Base-by-base conservation (phyloP, 805 yeast genomes). In the Teunomyces cretensis region DNA sequence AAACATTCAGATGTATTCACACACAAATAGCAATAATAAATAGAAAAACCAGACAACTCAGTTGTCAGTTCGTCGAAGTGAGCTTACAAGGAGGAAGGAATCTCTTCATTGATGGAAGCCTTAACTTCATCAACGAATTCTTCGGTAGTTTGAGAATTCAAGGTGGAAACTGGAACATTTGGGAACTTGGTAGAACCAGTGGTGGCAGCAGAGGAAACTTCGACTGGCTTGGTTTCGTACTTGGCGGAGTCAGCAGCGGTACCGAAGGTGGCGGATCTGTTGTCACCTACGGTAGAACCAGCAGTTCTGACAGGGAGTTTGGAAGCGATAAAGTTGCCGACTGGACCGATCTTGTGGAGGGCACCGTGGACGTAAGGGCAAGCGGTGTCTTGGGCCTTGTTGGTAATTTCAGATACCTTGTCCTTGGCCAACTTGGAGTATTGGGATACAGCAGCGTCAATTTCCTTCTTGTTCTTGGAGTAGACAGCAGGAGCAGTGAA, bases 401-500 rank as follows among this genome's bases (percentile, higher is more conserved):
- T 58, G 46, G 68, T 54, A 53, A 54, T 56, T 59, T 78, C 79
- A 28, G 70, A 57, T 26, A 80, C 57, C 65, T 83, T 81, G 36
- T 70, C 76, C 56, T 74, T 76, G 39, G 81, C 81, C 30, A 76
- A 36, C 53, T 61, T 60, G 49, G 75, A 51, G 58, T 58, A 61
- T 49, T 71, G 64, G 42, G 74, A 75, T 35, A 82, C 76, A 36
- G 80, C 76, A 39, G 78, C 79, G 68, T 86, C 90, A 60, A 91
- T 86, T 73, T 87, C 84, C 60, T 76, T 76, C 76, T 88, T 83
- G 79, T 86, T 82, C 54, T 76, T 76, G 56, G 79, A 70, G 75
- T 91, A 92, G 50, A 85, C 59, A 24, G 78, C 79, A 47, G 98
- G 98, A 37, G 79, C 71, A 36, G 95, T 67, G 77, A 92, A 92